Base-by-base conservation (phyloP, 306 rosid species). In the Cicer chorassanicum region DNA sequence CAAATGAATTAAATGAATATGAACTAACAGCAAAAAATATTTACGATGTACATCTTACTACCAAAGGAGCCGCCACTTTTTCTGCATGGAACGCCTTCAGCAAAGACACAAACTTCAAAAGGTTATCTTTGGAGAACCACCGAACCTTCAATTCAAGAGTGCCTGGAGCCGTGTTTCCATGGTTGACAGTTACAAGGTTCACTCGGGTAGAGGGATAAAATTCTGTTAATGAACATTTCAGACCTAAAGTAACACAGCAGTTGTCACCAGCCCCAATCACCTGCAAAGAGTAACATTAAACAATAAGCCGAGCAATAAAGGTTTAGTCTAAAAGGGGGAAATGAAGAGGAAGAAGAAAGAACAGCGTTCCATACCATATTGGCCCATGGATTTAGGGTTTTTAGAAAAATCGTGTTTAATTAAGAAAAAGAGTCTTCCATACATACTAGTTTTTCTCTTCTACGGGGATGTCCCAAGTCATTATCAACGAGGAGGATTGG, bases 11-110 rank as follows among this genome's bases (percentile, higher is more conserved):
- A 86, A 88, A 84, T 81, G 80, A 89, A 94, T 87, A 78, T 41
- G 65, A 74, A 80, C 67, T 45, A 70, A 62, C 81, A 83, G 78
- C 69, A 43, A 69, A 80, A 46, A 29, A 63, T 10, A 62, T 63
- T 87, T 83, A 90, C 18, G 82, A 81, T 62, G 72, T 60, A 74
- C 83, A 85, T 80, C 89, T 85, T 57, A 92, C 88, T 51, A 63
- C 80, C 87, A 92, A 82, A 21, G 86, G 86, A 43, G 88, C 80
- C 24, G 13, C 46, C 68, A 50, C 56, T 57, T 60, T 76, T 60
- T 84, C 94, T 8, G 80, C 88, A 66, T 85, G 90, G 78, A 94
- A 88, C 63, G 99, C 96, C 87, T 85, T 92, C 84, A 87, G 13
- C 84, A 92, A 77, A 8, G 91, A 86, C 78, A 90, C 86, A 15